Percentiles rank a stretch among this genome's conserved stretches.
phyloP scores from a whole-genome alignment of 2,329 filamentous ascomycete genomes.

The Albifimbria verrucaria region DNA sequence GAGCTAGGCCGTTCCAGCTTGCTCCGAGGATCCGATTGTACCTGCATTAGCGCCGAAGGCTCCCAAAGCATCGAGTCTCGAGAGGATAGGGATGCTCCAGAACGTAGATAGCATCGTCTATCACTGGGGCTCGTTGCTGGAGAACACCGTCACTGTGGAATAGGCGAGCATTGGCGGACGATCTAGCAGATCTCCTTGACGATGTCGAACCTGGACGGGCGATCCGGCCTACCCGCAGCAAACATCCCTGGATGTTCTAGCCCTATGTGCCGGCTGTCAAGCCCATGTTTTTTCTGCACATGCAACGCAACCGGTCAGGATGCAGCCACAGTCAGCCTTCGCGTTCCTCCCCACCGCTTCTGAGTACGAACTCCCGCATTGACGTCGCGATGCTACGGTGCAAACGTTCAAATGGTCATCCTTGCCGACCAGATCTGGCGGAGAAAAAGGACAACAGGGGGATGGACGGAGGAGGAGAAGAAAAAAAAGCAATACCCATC shows the following conservation, averaged over 20 bases:
- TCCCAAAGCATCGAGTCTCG: not conserved
- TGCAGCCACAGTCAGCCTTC: not conserved
- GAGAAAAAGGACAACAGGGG: too few relatives aligned
- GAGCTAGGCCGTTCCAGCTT: not conserved
- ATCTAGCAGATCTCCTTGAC: not conserved
- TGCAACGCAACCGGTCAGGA: not conserved
- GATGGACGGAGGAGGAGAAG: conserved; percentile 9
- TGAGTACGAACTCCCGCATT: not conserved
- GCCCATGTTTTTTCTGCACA: not conserved
- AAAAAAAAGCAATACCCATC: conserved; percentile 7
- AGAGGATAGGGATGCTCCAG: not conserved
- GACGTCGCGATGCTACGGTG: not conserved
- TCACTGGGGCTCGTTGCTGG: too few relatives aligned
- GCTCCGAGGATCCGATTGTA: not conserved
- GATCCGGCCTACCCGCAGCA: not conserved
- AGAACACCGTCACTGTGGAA: not conserved
- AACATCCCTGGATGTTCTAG: not conserved
- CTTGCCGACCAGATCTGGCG: too few relatives aligned
- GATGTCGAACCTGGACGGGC: not conserved
- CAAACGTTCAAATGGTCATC: too few relatives aligned
- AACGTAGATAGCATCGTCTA: not conserved
- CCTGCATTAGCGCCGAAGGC: not conserved
- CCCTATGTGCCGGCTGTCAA: not conserved
- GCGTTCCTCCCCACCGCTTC: not conserved
- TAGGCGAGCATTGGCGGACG: not conserved